Conservation (phyloP, 225 moss, liverwort and hornwort species). For the Pseudisothecium myosuroides region DNA sequence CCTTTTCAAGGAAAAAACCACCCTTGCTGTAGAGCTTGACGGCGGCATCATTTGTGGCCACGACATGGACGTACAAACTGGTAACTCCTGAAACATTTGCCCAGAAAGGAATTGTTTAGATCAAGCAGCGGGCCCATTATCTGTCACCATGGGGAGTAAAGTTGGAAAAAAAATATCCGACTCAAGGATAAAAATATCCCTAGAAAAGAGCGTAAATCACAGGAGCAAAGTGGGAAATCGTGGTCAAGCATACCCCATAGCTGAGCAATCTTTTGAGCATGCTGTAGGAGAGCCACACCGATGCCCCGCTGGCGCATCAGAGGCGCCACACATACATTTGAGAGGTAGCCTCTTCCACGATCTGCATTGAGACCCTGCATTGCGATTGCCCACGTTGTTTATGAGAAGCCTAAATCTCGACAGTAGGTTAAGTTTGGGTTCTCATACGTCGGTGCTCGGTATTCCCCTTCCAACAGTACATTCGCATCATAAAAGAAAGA, state of each 20-base stretch:
- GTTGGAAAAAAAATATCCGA: background rate
- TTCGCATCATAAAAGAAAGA: background rate
- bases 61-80: conserved; percentile 50
- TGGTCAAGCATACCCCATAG: conserved; percentile 32
- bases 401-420: background rate
- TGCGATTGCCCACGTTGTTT: background rate
- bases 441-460: background rate
- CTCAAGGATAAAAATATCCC: background rate
- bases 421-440: background rate
- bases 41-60: conserved; percentile 43
- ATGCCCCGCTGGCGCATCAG: conserved; percentile 45
- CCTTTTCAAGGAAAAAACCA: conserved; percentile 29
- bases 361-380: conserved; percentile 24
- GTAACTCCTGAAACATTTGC: conserved; percentile 19
- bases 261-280: conserved; percentile 25
- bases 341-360: conserved; percentile 41
- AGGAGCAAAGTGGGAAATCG: background rate
- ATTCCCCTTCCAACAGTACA: background rate
- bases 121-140: background rate
- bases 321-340: conserved; percentile 59
- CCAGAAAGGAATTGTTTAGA: background rate
- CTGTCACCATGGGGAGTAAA: background rate
- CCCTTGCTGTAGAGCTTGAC: conserved; percentile 32
- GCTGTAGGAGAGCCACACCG: conserved; percentile 29
- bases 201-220: background rate